These are phyloP conservation scores for Termitomyces sp. DNA, from an alignment of 768 basidiomycete species.

Conservation along the genomic window DNA sequence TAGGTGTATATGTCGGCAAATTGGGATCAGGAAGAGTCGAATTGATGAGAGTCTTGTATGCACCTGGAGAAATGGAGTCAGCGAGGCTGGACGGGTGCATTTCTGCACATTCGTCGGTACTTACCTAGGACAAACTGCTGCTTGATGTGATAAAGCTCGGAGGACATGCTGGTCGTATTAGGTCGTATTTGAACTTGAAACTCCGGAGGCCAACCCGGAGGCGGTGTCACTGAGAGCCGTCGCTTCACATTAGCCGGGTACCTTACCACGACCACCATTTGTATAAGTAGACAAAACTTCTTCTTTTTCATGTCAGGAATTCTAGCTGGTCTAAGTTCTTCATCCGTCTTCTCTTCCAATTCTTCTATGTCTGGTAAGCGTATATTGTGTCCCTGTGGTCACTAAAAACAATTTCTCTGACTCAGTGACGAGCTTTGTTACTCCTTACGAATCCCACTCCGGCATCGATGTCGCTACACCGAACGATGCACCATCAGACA, in stretches of 20 bases:
- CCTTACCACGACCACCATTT: conserved; percentile 4
- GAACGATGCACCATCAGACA: conserved; percentile 14
- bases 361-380: conserved; percentile 17
- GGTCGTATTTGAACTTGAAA: conserved; percentile 2
- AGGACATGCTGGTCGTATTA: conserved; percentile 29
- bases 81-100: neutral
- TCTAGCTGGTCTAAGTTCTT: conserved; percentile 31
- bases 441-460: conserved; percentile 13
- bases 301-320: conserved; percentile 17
- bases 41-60: conserved; percentile 61
- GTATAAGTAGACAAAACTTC: conserved; percentile 9
- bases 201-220: neutral
- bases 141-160: conserved; percentile 64
- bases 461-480: conserved; percentile 13
- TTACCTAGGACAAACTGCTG: conserved; percentile 76
- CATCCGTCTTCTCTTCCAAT: conserved; percentile 9
- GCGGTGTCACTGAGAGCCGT: neutral
- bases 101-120: neutral
- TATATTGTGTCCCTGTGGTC: neutral
- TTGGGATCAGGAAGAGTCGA: conserved; percentile 54
- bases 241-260: neutral
- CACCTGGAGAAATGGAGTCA: conserved; percentile 39
- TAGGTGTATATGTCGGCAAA: conserved; percentile 62
- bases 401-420: neutral
- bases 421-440: conserved; percentile 18